Evolutionary conservation across 306 rosid species (phyloP).

Genomic region (Sesbania bispinosa): DNA sequence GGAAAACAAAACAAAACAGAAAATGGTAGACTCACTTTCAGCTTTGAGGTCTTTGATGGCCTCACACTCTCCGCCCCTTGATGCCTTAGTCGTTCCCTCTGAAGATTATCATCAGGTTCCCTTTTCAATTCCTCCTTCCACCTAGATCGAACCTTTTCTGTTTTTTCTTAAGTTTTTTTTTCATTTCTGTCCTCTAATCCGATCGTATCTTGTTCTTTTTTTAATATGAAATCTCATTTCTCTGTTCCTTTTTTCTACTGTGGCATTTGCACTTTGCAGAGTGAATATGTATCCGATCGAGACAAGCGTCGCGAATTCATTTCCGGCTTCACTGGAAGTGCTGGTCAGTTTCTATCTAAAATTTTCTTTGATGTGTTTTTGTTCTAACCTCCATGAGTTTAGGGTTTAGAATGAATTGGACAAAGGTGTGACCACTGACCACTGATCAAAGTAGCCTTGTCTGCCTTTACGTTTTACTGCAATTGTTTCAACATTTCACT

Average conservation of each 20-base stretch:
- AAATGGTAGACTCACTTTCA: constrained; percentile 69
- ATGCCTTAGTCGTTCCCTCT: constrained; percentile 87
- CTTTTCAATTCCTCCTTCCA: not conserved
- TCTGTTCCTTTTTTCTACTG: not conserved
- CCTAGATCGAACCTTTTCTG: not conserved
- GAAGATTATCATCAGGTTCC: constrained; percentile 97
- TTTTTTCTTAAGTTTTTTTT: not conserved
- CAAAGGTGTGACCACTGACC: not conserved
- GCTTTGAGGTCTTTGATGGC: constrained; percentile 77
- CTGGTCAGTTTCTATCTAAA: constrained; percentile 52
- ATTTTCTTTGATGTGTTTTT: not conserved
- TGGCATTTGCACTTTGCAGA: constrained; percentile 58
- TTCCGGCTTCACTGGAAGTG: constrained; percentile 97
- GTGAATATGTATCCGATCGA: constrained; percentile 91
- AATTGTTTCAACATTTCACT: not conserved
- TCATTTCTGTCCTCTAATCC: not conserved
- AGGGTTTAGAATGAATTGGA: not conserved
- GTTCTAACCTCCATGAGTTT: not conserved
- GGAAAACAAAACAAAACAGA: not conserved
- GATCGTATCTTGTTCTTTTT: not conserved
- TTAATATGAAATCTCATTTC: not conserved
- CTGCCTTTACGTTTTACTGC: not conserved
- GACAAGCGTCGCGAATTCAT: constrained; percentile 86
- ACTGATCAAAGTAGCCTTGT: not conserved
- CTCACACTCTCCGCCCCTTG: constrained; percentile 82